phyloP scores from a whole-genome alignment of 202 grass and related monocot genomes.

The Hordeum pubiflorum region DNA sequence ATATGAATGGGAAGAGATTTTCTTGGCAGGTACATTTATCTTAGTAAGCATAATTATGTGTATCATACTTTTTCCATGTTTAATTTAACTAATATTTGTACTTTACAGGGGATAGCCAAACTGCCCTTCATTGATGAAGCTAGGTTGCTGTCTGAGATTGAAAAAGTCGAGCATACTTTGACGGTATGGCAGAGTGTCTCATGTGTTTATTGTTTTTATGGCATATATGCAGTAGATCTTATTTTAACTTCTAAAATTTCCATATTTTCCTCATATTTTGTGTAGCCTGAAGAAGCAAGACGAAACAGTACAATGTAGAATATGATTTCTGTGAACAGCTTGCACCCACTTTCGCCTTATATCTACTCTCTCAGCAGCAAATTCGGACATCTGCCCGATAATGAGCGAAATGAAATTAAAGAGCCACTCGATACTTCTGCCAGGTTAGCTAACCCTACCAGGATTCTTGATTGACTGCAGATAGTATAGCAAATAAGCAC shows the following conservation, averaged over 20 bases:
- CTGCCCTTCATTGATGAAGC: slow-evolving; percentile 91
- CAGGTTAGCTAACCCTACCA: slow-evolving; percentile 45
- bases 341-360: slow-evolving; percentile 80
- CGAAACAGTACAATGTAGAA: slow-evolving; percentile 85
- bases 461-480: slow-evolving; percentile 1
- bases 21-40: slow-evolving; percentile 76
- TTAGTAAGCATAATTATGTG: background rate
- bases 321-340: slow-evolving; percentile 93
- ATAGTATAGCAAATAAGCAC: background rate
- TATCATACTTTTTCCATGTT: background rate
- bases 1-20: slow-evolving; percentile 98
- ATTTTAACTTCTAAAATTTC: slow-evolving; percentile 10
- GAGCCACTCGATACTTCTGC: slow-evolving; percentile 77
- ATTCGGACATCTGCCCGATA: slow-evolving; percentile 59
- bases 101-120: slow-evolving; percentile 83
- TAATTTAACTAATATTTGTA: slow-evolving; percentile 7
- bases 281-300: slow-evolving; percentile 85
- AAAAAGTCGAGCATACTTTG: slow-evolving; percentile 88
- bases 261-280: slow-evolving; percentile 20
- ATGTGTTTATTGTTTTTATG: background rate
- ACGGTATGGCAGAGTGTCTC: slow-evolving; percentile 44
- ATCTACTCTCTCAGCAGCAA: slow-evolving; percentile 83
- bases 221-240: background rate
- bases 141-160: slow-evolving; percentile 79
- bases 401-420: slow-evolving; percentile 57